Evolutionary conservation across 1,139 yeast genomes (phyloP), one percentile per base, ranked within the genome.

Genomic region (Blastobotrys proliferans): DNA sequence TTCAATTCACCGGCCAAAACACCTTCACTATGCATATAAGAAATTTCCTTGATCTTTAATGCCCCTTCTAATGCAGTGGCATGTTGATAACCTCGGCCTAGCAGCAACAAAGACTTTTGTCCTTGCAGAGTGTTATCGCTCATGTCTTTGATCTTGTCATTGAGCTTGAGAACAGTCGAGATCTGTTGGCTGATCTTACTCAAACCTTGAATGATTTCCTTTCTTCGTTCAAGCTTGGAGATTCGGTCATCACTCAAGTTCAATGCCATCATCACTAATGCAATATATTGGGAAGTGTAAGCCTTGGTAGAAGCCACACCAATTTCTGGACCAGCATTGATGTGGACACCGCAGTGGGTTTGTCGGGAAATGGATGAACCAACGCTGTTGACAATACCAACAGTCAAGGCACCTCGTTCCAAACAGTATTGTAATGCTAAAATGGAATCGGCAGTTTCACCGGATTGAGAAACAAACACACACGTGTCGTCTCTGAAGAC

Each of bases 301-400:
- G 98, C 98, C 71, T 94, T 94, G 40, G 99, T 94, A n/a, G 97
- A 88, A 10, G 98, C 99, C 57, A 94, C 99, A 66, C 98, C 98
- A 54, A 94, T 92, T 71, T 94, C 99, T 32, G 98, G 98, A 52
- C 99, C 99, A 35, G 98, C 98, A 64, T 94, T 94, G 64, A 94
- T 90, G 66, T 94, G 99, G 44, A 94, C 97, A 77, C 99, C 99
- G 73, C 98, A 94, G 68, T 90, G 95, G 32, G 99, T 94, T 61
- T 80, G 83, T 66, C 97, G 81, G 17, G 97, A 90, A 69, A 94
- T 87, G 40, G 94, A 80, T 5, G 98, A 94, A 59, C 99, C 99
- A 36, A 94, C 99, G 52, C 88, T 78, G 63, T 79, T 79, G 43
- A 94, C 98, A 60, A 94, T 85, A 68, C 99, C 99, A 47, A 94